These are phyloP conservation scores for Coprinopsis strossmayeri DNA, from an alignment of 768 basidiomycete genomes.

Conservation along the genomic window DNA sequence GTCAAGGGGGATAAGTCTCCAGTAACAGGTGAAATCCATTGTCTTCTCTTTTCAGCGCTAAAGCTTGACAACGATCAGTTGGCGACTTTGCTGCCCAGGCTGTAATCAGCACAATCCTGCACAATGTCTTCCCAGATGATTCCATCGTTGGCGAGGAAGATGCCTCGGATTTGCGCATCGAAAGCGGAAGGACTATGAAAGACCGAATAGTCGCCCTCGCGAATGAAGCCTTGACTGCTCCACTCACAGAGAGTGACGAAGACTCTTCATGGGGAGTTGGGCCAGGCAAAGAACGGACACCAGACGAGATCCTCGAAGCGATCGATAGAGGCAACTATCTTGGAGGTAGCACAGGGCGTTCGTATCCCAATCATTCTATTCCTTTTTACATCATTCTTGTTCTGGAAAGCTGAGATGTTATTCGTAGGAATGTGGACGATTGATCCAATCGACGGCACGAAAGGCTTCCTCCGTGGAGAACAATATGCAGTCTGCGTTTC, in stretches of 20 bases:
- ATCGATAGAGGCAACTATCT: slow-evolving; percentile 79
- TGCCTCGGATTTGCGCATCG: slow-evolving; percentile 65
- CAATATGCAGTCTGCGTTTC: slow-evolving; percentile 93
- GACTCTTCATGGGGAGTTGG: slow-evolving; percentile 68
- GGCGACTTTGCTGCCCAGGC: slow-evolving; percentile 95
- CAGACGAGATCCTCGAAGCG: slow-evolving; percentile 65
- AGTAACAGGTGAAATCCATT: slow-evolving; percentile 57
- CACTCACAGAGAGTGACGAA: slow-evolving; percentile 52
- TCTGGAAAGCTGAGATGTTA: neutral
- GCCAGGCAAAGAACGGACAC: slow-evolving; percentile 42
- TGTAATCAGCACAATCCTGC: slow-evolving; percentile 77
- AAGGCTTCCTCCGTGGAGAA: slow-evolving; percentile 86
- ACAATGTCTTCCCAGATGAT: slow-evolving; percentile 73
- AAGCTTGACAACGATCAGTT: slow-evolving; percentile 37
- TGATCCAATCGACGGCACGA: slow-evolving; percentile 90
- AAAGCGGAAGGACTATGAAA: slow-evolving; percentile 36
- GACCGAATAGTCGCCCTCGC: slow-evolving; percentile 75
- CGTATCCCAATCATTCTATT: slow-evolving; percentile 24
- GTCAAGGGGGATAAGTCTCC: slow-evolving; percentile 91
- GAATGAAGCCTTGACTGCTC: slow-evolving; percentile 63
- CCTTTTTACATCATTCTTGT: slow-evolving; percentile 2
- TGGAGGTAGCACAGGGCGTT: slow-evolving; percentile 71
- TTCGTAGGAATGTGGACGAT: slow-evolving; percentile 75
- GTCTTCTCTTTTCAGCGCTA: neutral
- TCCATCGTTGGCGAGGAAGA: slow-evolving; percentile 95